Conservation (phyloP, 2,329 filamentous ascomycete genomes). For the Alternaria sp. region DNA sequence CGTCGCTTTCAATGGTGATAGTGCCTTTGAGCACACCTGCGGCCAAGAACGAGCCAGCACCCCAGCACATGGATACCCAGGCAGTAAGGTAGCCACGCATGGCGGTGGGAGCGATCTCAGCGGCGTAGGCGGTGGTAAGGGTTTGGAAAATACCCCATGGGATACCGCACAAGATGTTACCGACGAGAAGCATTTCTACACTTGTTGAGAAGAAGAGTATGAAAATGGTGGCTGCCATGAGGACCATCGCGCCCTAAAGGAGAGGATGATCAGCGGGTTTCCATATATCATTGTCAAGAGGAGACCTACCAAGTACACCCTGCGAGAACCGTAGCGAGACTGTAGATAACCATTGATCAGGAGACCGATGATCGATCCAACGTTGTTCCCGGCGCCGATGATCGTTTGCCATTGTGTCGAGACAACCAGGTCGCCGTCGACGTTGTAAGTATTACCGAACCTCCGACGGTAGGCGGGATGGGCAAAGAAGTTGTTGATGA, state of each 20-base stretch:
- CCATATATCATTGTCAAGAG: constrained; percentile 32
- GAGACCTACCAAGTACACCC: constrained; percentile 51
- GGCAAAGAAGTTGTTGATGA: constrained; percentile 79
- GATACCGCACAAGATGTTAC: constrained; percentile 62
- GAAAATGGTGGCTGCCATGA: constrained; percentile 45
- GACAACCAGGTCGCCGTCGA: constrained; percentile 44
- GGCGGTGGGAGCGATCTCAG: constrained; percentile 56
- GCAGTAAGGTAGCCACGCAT: constrained; percentile 61
- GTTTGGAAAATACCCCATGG: constrained; percentile 51
- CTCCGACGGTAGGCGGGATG: constrained; percentile 51
- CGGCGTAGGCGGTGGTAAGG: constrained; percentile 69
- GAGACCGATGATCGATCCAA: constrained; percentile 51
- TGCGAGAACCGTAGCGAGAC: constrained; percentile 52
- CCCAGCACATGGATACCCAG: constrained; percentile 78
- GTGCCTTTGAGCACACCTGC: constrained; percentile 73
- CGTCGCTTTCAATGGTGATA: constrained; percentile 68
- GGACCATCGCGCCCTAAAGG: constrained; percentile 16
- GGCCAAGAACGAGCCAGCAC: constrained; percentile 72
- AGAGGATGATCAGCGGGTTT: constrained; percentile 8
- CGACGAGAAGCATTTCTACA: constrained; percentile 53
- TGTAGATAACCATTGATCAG: constrained; percentile 51
- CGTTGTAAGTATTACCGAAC: constrained; percentile 46
- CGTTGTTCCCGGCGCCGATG: constrained; percentile 51
- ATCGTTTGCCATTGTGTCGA: constrained; percentile 53
- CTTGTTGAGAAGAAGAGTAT: constrained; percentile 55